Evolutionary conservation across 345 rosid genomes (phyloP).

Genomic region (Dipteronia sinensis): DNA sequence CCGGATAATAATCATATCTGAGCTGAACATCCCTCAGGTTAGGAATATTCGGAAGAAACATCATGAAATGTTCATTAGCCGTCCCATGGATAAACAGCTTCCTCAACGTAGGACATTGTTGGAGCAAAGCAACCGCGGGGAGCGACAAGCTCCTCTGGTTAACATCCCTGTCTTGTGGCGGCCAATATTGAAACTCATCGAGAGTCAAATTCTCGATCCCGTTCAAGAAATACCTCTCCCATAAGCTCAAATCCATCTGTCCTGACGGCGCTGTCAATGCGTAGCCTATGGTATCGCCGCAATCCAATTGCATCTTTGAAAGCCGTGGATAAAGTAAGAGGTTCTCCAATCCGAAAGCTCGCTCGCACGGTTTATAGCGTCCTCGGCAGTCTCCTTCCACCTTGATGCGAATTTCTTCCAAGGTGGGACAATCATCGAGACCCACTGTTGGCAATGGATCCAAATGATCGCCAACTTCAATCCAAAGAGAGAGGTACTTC

Average conservation of each 20-base stretch:
- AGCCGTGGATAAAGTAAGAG: constrained; percentile 62
- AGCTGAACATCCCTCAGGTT: constrained; percentile 86
- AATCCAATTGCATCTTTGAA: constrained; percentile 78
- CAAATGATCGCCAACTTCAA: constrained; percentile 65
- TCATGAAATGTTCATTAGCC: constrained; percentile 91
- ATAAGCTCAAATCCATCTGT: constrained; percentile 80
- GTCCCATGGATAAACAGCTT: constrained; percentile 95
- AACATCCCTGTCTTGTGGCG: constrained; percentile 86
- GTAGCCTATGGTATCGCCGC: constrained; percentile 66
- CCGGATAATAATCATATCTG: constrained; percentile 90
- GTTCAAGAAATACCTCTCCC: constrained; percentile 86
- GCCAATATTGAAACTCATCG: constrained; percentile 83
- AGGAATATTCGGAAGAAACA: constrained; percentile 52
- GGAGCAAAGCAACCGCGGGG: constrained; percentile 70
- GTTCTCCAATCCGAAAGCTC: constrained; percentile 65
- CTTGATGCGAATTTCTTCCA: constrained; percentile 76
- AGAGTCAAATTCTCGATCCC: constrained; percentile 65
- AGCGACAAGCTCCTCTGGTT: constrained; percentile 81
- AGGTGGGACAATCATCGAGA: constrained; percentile 67
- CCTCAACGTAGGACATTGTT: constrained; percentile 59
- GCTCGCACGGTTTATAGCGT: constrained; percentile 48
- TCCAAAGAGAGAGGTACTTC: constrained; percentile 73
- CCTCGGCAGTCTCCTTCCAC: constrained; percentile 93
- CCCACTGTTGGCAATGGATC: constrained; percentile 59
- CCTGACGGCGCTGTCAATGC: constrained; percentile 81